Percentiles rank a stretch among this genome's conserved stretches.
Evolutionary conservation across 192 early-diverging fungal species (phyloP).

Genomic region (Entomortierella beljakovae): DNA sequence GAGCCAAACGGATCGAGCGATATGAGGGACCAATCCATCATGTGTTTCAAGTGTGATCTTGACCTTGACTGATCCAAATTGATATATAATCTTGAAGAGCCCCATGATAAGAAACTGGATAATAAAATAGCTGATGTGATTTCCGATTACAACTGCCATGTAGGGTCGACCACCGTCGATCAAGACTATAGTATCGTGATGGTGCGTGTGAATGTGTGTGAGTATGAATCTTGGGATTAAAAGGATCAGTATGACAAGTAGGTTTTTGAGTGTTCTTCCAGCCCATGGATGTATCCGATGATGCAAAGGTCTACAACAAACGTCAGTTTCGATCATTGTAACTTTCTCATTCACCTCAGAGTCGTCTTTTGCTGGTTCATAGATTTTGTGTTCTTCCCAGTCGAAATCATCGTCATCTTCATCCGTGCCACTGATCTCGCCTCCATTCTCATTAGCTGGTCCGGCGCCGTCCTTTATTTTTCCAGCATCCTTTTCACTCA

Average conservation of each 20-base stretch:
- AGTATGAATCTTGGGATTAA: conserved; percentile 21
- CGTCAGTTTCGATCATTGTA: conserved; percentile 12
- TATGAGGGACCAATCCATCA: conserved; percentile 24
- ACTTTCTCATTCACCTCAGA: not conserved
- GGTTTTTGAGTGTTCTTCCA: conserved; percentile 11
- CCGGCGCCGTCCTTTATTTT: not conserved
- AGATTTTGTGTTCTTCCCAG: conserved; percentile 38
- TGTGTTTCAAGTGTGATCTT: conserved; percentile 47
- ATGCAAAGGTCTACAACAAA: conserved; percentile 25
- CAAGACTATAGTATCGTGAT: conserved; percentile 25
- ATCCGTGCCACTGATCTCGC: not conserved
- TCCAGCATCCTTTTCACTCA: not conserved
- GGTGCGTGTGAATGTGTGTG: conserved; percentile 18
- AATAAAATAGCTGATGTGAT: conserved; percentile 27
- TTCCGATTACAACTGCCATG: conserved; percentile 28
- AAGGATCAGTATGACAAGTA: not conserved
- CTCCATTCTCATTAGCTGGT: not conserved
- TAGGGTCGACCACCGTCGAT: conserved; percentile 30
- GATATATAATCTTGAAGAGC: conserved; percentile 35
- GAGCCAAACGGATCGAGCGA: conserved; percentile 37
- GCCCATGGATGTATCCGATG: conserved; percentile 17
- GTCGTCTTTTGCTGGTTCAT: conserved; percentile 14
- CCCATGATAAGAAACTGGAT: conserved; percentile 30
- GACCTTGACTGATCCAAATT: conserved; percentile 25
- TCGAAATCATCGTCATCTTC: conserved; percentile 39